phyloP scores from a whole-genome alignment of 805 yeast genomes.

The Wickerhamiella musiphila region DNA sequence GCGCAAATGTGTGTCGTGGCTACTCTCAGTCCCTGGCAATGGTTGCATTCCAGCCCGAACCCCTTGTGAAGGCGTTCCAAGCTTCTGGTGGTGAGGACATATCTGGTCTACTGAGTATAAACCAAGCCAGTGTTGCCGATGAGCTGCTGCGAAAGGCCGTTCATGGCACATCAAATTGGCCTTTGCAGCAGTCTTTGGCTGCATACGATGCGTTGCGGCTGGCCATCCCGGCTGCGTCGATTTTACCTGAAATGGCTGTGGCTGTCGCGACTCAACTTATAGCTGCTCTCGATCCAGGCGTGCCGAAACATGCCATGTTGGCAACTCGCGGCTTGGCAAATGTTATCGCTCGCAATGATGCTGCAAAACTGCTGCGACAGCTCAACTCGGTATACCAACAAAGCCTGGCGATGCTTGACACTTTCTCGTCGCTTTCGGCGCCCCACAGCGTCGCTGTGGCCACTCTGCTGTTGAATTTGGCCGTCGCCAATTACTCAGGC shows the following conservation, averaged over 20 bases:
- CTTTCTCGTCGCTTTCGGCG: slow-evolving; percentile 5
- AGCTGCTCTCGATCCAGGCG: slow-evolving; percentile 12
- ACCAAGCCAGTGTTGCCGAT: slow-evolving; percentile 19
- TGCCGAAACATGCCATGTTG: slow-evolving; percentile 32
- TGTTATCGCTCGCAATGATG: slow-evolving; percentile 25
- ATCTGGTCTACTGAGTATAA: slow-evolving; percentile 6
- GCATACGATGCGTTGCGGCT: slow-evolving; percentile 45
- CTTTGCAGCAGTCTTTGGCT: slow-evolving; percentile 28
- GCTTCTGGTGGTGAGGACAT: slow-evolving; percentile 2
- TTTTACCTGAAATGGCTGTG: slow-evolving; percentile 22
- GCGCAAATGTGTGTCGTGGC: slow-evolving; percentile 14
- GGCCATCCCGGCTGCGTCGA: slow-evolving; percentile 25
- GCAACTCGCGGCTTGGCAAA: slow-evolving; percentile 41
- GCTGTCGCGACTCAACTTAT: slow-evolving; percentile 15
- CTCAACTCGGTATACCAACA: slow-evolving; percentile 16
- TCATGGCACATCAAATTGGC: slow-evolving; percentile 32
- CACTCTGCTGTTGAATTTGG: slow-evolving; percentile 21
- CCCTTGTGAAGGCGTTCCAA: slow-evolving; percentile 11
- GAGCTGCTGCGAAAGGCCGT: slow-evolving; percentile 23
- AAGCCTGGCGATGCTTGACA: slow-evolving; percentile 15
- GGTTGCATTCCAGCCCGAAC: slow-evolving; percentile 19
- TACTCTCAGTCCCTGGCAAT: slow-evolving; percentile 25
- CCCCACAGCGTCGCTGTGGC: slow-evolving; percentile 27
- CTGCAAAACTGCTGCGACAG: slow-evolving; percentile 12
- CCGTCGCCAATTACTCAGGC: slow-evolving; percentile 5